phyloP scores from a whole-genome alignment of 106 monocot species.

The Allium fistulosum region DNA sequence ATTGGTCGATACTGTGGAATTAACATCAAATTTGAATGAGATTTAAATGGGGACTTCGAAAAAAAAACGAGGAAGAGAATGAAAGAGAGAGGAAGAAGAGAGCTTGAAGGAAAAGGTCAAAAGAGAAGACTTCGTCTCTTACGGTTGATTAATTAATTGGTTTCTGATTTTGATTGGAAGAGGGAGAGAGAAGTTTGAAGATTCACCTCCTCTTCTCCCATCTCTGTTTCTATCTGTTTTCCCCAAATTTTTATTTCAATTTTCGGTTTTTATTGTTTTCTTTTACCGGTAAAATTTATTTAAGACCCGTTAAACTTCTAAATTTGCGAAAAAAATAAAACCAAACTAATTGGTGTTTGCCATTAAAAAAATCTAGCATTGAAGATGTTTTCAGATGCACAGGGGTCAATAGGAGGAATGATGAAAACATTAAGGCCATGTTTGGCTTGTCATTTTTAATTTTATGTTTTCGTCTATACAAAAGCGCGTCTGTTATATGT shows the following conservation, averaged over 20 bases:
- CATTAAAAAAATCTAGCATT: too few species aligned
- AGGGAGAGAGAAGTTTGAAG: slow-evolving; percentile 4
- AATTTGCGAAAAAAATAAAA: too few species aligned
- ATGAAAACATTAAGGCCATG: too few species aligned
- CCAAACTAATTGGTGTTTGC: too few species aligned
- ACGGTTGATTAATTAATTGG: neutral
- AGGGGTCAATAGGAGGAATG: too few species aligned
- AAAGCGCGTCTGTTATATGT: too few species aligned
- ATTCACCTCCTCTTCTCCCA: neutral
- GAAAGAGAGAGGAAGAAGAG: neutral
- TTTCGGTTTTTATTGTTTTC: neutral
- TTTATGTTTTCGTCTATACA: too few species aligned
- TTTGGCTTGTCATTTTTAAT: too few species aligned
- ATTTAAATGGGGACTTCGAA: neutral
- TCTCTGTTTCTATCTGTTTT: neutral
- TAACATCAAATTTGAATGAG: slow-evolving; percentile 1
- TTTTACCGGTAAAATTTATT: too few species aligned
- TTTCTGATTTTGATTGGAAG: neutral
- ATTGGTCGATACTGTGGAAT: neutral
- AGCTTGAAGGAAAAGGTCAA: neutral
- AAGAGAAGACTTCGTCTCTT: neutral
- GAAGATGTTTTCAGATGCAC: too few species aligned
- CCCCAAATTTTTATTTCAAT: neutral
- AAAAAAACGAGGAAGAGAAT: neutral
- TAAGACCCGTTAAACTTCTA: neutral